A percentile compares a stretch with the other conserved stretches of the same genome.
These are phyloP conservation scores for Cercospora beticola DNA, from an alignment of 2,329 filamentous ascomycete species.

Conservation along the genomic window DNA sequence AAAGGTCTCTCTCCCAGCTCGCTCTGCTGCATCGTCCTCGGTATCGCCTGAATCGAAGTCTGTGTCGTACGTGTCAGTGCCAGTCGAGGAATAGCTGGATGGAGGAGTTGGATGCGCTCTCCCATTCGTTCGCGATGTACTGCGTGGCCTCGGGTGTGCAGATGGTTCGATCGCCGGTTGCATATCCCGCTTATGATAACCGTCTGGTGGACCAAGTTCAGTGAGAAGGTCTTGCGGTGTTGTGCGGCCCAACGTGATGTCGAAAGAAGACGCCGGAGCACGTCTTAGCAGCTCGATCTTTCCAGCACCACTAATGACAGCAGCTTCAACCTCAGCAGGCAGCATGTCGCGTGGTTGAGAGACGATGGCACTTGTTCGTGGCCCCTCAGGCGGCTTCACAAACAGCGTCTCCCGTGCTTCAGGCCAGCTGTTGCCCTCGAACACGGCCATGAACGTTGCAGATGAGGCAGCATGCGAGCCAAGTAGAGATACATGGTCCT, in stretches of 20 bases:
- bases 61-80: constrained; percentile 46
- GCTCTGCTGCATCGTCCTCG: constrained; percentile 61
- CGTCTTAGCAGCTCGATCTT: constrained; percentile 75
- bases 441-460: constrained; percentile 86
- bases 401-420: constrained; percentile 76
- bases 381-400: constrained; percentile 69
- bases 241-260: constrained; percentile 77
- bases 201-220: constrained; percentile 88
- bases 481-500: constrained; percentile 82
- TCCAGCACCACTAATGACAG: constrained; percentile 75
- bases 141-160: constrained; percentile 27
- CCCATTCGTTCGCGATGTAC: constrained; percentile 31
- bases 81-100: constrained; percentile 41
- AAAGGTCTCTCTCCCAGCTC: constrained; percentile 62
- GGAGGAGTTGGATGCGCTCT: constrained; percentile 33
- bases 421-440: constrained; percentile 86
- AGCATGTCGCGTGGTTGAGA: constrained; percentile 73
- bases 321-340: constrained; percentile 84
- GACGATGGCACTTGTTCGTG: constrained; percentile 68
- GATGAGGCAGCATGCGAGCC: constrained; percentile 74
- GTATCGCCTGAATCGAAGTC: constrained; percentile 52
- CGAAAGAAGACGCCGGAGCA: constrained; percentile 64
- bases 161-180: constrained; percentile 21
- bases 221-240: constrained; percentile 88
- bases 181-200: constrained; percentile 63